These are phyloP conservation scores for Friedmanniomyces endolithicus DNA, from an alignment of 495 filamentous ascomycete genomes.

Conservation along the genomic window DNA sequence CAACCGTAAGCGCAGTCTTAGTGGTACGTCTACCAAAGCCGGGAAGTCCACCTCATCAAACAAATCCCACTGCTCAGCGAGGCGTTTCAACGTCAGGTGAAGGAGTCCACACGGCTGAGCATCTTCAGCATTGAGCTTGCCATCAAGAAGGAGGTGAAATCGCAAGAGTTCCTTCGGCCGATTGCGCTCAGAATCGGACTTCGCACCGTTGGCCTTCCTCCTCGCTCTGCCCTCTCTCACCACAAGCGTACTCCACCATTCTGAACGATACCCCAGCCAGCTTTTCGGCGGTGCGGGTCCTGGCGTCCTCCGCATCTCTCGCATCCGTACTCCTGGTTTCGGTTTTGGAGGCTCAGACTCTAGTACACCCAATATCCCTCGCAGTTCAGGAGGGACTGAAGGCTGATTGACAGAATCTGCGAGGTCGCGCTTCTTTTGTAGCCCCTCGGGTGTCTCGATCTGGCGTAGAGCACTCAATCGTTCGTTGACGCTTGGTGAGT, in stretches of 20 bases:
- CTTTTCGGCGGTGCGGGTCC: slow-evolving; percentile 62
- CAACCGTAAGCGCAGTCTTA: slow-evolving; percentile 13
- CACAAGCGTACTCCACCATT: not conserved
- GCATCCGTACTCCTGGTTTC: slow-evolving; percentile 38
- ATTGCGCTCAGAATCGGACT: not conserved
- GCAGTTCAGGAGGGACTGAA: slow-evolving; percentile 43
- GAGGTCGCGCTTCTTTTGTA: slow-evolving; percentile 22
- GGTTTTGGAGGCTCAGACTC: slow-evolving; percentile 57
- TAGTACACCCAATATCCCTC: slow-evolving; percentile 54
- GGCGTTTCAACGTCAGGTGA: slow-evolving; percentile 13
- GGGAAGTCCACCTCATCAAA: slow-evolving; percentile 17
- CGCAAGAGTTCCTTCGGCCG: slow-evolving; percentile 9
- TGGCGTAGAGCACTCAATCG: slow-evolving; percentile 29
- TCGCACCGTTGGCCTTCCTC: slow-evolving; percentile 1
- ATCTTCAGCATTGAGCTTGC: not conserved
- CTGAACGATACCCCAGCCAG: slow-evolving; percentile 39
- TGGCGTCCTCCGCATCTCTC: slow-evolving; percentile 35
- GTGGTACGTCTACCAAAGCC: slow-evolving; percentile 11
- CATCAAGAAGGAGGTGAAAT: slow-evolving; percentile 1
- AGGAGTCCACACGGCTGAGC: not conserved
- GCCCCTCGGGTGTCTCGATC: slow-evolving; percentile 24
- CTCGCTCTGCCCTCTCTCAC: not conserved
- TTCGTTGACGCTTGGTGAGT: slow-evolving; percentile 27
- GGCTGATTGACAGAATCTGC: slow-evolving; percentile 25
- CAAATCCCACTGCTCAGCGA: slow-evolving; percentile 15